A percentile compares a stretch with the other conserved stretches of the same genome.
Evolutionary conservation across 306 rosid species (phyloP).

Genomic region (Glycyrrhiza uralensis): DNA sequence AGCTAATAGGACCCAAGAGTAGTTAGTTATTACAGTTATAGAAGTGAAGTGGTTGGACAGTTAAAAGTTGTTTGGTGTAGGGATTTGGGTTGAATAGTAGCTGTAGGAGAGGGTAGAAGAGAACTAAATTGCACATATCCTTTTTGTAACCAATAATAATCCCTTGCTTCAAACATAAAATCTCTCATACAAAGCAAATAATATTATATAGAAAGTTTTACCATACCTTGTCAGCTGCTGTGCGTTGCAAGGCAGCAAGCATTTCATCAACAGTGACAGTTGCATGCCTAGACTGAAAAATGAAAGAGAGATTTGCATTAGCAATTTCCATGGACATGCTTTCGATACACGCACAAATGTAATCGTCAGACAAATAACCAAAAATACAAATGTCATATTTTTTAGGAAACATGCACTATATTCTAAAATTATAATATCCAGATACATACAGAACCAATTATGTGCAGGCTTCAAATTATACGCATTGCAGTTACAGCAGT

Average conservation of each 20-base stretch:
- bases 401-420: background rate
- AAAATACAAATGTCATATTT: background rate
- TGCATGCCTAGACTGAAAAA: constrained; percentile 88
- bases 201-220: background rate
- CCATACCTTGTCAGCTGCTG: constrained; percentile 57
- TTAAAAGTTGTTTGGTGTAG: background rate
- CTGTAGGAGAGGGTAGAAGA: background rate
- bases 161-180: background rate
- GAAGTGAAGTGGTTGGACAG: background rate
- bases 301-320: background rate
- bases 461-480: background rate
- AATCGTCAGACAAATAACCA: background rate
- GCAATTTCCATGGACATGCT: background rate
- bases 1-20: background rate
- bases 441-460: background rate
- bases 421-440: background rate
- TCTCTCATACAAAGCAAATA: background rate
- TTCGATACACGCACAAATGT: background rate
- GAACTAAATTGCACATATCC: background rate
- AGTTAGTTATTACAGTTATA: background rate
- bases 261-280: constrained; percentile 80
- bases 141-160: background rate
- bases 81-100: background rate
- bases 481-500: background rate
- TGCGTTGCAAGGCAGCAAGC: constrained; percentile 77